These are phyloP conservation scores for Kodamaea kaohsiungensis DNA, from an alignment of 805 yeast genomes.

Conservation along the genomic window DNA sequence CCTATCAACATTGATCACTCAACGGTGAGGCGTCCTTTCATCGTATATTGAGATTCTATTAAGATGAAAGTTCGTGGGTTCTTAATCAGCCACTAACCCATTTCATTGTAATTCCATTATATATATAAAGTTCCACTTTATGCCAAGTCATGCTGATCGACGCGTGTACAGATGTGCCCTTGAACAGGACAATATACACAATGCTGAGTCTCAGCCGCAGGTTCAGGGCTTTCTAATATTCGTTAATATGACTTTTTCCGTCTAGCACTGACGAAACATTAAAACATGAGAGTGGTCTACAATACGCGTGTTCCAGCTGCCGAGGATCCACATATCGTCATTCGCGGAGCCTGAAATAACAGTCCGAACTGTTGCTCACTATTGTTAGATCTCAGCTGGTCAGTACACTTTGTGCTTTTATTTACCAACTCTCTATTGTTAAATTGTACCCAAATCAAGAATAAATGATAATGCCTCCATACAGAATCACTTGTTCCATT, in stretches of 20 bases:
- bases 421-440: not conserved
- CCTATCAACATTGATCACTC: too few species aligned
- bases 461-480: not conserved
- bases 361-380: not conserved
- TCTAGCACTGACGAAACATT: not conserved
- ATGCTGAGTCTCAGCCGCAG: not conserved
- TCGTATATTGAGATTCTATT: too few species aligned
- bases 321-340: not conserved
- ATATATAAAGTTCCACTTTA: too few species aligned
- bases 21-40: too few species aligned
- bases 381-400: not conserved
- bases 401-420: not conserved
- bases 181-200: not conserved
- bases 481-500: slow-evolving; percentile 1
- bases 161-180: not conserved
- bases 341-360: not conserved
- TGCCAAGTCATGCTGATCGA: not conserved
- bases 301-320: not conserved
- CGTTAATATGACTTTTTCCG: not conserved
- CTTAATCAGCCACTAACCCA: not conserved
- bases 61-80: not conserved
- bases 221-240: not conserved
- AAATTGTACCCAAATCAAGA: not conserved
- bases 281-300: not conserved
- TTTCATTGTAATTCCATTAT: not conserved